Percentiles rank a stretch among this genome's conserved stretches.
These are phyloP conservation scores for Wallacemonas rigidus DNA, from an alignment of 208 protist genomes.

Conservation along the genomic window DNA sequence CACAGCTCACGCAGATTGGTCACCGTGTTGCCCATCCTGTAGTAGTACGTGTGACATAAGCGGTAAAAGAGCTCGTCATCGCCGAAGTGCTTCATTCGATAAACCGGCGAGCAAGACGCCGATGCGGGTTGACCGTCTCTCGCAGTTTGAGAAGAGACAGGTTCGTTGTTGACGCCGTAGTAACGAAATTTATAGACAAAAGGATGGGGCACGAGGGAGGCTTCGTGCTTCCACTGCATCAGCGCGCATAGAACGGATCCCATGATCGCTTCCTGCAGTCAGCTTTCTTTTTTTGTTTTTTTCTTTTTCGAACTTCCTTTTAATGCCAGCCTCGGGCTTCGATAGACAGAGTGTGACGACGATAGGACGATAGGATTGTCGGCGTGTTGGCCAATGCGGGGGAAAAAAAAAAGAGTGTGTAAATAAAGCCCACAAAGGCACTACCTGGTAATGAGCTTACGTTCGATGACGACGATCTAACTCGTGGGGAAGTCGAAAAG, in stretches of 20 bases:
- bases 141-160: not conserved
- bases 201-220: slow-evolving; percentile 16
- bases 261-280: not conserved
- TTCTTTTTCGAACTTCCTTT: not conserved
- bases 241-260: slow-evolving; percentile 9
- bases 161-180: slow-evolving; percentile 26
- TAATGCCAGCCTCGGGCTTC: no score
- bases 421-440: no score
- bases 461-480: no score
- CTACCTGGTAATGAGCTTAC: no score
- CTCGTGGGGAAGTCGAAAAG: no score
- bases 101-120: not conserved
- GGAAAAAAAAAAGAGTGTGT: no score
- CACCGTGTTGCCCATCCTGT: slow-evolving; percentile 16
- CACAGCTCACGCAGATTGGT: slow-evolving; percentile 13
- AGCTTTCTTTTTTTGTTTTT: not conserved
- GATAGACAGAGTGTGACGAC: no score
- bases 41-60: slow-evolving; percentile 19
- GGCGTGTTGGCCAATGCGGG: no score
- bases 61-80: slow-evolving; percentile 15
- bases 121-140: not conserved
- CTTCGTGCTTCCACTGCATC: slow-evolving; percentile 19
- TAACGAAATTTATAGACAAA: slow-evolving; percentile 20
- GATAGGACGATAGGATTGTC: no score
- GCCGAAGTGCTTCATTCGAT: slow-evolving; percentile 9